phyloP scores from a whole-genome alignment of 495 filamentous ascomycete species.

The Xylaria palmicola region DNA sequence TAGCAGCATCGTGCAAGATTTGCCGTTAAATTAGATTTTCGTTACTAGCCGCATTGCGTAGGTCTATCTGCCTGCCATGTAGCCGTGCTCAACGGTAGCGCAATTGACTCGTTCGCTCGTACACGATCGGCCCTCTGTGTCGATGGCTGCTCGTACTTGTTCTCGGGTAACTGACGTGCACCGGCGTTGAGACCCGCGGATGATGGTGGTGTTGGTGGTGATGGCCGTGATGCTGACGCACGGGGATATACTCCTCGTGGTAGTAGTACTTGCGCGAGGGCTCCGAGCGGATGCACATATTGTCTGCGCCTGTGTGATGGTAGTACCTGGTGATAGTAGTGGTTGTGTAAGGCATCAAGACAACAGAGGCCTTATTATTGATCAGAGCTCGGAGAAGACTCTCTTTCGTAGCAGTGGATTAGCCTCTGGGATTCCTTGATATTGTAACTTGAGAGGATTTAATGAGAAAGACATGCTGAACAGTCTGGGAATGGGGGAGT shows the following conservation, averaged over 20 bases:
- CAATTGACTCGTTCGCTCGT: constrained; percentile 33
- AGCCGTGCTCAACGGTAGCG: constrained; percentile 20
- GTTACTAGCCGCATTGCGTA: not conserved
- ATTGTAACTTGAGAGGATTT: not conserved
- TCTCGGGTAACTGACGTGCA: constrained; percentile 18
- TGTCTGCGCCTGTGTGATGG: constrained; percentile 10
- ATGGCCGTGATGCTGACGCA: constrained; percentile 24
- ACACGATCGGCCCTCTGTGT: constrained; percentile 29
- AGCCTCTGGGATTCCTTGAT: not conserved
- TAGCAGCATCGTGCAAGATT: no score
- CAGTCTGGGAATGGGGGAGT: no score
- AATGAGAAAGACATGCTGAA: not conserved
- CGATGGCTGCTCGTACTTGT: constrained; percentile 35
- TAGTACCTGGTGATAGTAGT: not conserved
- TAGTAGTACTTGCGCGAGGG: constrained; percentile 47
- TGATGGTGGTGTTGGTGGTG: constrained; percentile 29
- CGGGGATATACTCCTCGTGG: constrained; percentile 48
- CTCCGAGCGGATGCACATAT: constrained; percentile 44
- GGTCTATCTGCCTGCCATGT: not conserved
- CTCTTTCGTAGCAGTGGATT: not conserved
- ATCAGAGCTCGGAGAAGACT: not conserved
- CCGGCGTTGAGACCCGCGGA: constrained; percentile 20
- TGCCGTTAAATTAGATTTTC: not conserved
- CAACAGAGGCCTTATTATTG: not conserved
- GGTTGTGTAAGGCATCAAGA: not conserved